Evolutionary conservation across 139 green algal genomes (phyloP), one percentile per base, ranked within the genome.

Genomic region (Yamagishiella unicocca): DNA sequence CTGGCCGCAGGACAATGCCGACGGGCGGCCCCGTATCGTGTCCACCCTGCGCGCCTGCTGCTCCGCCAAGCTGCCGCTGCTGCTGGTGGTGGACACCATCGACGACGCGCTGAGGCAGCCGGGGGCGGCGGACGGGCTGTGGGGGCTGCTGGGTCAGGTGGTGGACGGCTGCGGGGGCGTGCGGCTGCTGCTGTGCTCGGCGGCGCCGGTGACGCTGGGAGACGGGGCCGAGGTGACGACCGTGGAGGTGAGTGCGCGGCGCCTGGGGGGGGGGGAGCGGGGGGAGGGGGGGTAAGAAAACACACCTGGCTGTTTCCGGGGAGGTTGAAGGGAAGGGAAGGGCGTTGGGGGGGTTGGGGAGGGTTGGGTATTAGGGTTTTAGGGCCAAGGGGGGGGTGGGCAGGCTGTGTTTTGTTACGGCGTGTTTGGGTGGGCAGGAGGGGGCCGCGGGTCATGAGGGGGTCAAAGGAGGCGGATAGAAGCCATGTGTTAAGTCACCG

Each of bases 81-180:
- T 85, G 79, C 79, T 85, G 58, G 79, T 85, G 54, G 38, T 85
- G 10, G 79, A 85, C 62, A 85, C 42, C 42, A 64, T 85, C 7
- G 79, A 85, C 42, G 66, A 85, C 38, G n/a, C 79, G 42, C 58
- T 85, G 61, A 33, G 61, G 35, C 40, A 62, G 61, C 40, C 40
- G 79, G 79, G 61, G 21, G 79, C 79, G 7, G 79, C 61, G 29
- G 61, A 85, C 29, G 79, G 79, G 40, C 61, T 76, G 61, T 75
- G 79, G 79, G 79, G 58, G 29, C 61, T 64, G 61, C 61, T 76
- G 79, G 61, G 79, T 37, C 21, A 68, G 29, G 42, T 85, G 46
- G 74, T 46, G 74, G 46, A 68, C 31, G 55, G 55, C 25, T 75
- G 61, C 29, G 17, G 25, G 25, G 61, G 79, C 54, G 79, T 85